Conservation (phyloP, 2,329 filamentous ascomycete species). For the Huntiella abstrusa region DNA sequence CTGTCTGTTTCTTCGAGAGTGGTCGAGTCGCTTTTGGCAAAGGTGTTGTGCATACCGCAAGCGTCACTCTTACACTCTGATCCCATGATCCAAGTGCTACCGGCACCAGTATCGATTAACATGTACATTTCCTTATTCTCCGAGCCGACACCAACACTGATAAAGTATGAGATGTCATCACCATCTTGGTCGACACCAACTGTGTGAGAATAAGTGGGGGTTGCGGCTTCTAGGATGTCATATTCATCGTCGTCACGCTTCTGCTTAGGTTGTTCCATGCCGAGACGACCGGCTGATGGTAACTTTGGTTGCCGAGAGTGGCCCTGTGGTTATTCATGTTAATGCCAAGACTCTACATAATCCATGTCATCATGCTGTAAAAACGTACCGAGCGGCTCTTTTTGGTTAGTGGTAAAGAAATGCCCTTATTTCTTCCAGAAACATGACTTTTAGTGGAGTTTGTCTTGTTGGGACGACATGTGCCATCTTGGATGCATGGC, state of each 20-base stretch:
- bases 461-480: slow-evolving; percentile 8
- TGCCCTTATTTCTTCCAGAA: not conserved
- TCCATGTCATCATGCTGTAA: not conserved
- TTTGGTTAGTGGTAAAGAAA: slow-evolving; percentile 4
- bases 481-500: slow-evolving; percentile 10
- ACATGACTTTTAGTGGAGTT: not conserved
- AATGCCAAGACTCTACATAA: not conserved
- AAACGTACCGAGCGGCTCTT: slow-evolving; percentile 8
- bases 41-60: slow-evolving; percentile 52
- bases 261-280: slow-evolving; percentile 18
- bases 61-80: slow-evolving; percentile 44
- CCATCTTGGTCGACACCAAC: slow-evolving; percentile 44
- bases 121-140: slow-evolving; percentile 35
- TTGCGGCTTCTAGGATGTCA: slow-evolving; percentile 25
- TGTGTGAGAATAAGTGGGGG: slow-evolving; percentile 28
- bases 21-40: slow-evolving; percentile 45
- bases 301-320: slow-evolving; percentile 1
- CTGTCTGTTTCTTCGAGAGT: slow-evolving; percentile 35
- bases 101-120: slow-evolving; percentile 47
- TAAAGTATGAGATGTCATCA: slow-evolving; percentile 47
- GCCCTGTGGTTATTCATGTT: not conserved
- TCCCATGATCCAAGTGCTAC: slow-evolving; percentile 72
- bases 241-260: slow-evolving; percentile 27
- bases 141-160: slow-evolving; percentile 37
- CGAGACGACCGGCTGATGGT: not conserved